Percentiles rank a stretch among this genome's conserved stretches.
phyloP scores from a whole-genome alignment of 768 basidiomycete genomes.

The Hortiboletus flavorubellus region DNA sequence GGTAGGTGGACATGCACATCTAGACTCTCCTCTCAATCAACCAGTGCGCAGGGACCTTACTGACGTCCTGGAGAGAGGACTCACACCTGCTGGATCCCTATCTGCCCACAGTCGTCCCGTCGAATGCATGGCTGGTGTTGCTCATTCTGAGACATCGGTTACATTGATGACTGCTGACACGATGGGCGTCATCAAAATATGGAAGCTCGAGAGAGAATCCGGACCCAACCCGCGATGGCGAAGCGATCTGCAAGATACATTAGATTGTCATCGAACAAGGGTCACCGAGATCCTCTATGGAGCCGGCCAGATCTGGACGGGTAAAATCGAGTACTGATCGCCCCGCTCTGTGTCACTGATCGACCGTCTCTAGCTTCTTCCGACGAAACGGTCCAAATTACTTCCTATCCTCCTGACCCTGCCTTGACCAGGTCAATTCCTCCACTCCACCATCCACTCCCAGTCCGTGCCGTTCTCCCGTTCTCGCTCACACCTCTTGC shows the following conservation, averaged over 20 bases:
- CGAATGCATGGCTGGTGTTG: constrained; percentile 64
- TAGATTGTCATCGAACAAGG: constrained; percentile 75
- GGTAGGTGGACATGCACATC: constrained; percentile 46
- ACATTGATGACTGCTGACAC: constrained; percentile 85
- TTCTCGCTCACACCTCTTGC: constrained; percentile 58
- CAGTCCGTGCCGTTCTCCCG: constrained; percentile 74
- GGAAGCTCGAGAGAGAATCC: constrained; percentile 55
- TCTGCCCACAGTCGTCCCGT: constrained; percentile 88
- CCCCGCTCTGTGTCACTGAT: neutral
- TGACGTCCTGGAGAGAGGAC: constrained; percentile 34
- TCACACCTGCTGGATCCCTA: constrained; percentile 61
- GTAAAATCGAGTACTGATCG: constrained; percentile 37
- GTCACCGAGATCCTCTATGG: constrained; percentile 71
- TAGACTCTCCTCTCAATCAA: neutral
- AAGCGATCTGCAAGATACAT: constrained; percentile 49
- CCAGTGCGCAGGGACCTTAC: constrained; percentile 59
- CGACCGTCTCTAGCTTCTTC: constrained; percentile 61
- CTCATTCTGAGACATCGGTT: constrained; percentile 42
- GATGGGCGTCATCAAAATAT: constrained; percentile 84
- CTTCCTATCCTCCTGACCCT: constrained; percentile 39
- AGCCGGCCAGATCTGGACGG: constrained; percentile 84
- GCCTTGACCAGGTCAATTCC: constrained; percentile 38
- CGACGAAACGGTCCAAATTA: constrained; percentile 78
- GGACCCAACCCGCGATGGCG: constrained; percentile 46
- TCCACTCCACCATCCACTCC: constrained; percentile 55